A percentile compares a stretch with the other conserved stretches of the same genome.
These are phyloP conservation scores for Xylariaceae sp. DNA, from an alignment of 2,329 filamentous ascomycete species.

Conservation along the genomic window DNA sequence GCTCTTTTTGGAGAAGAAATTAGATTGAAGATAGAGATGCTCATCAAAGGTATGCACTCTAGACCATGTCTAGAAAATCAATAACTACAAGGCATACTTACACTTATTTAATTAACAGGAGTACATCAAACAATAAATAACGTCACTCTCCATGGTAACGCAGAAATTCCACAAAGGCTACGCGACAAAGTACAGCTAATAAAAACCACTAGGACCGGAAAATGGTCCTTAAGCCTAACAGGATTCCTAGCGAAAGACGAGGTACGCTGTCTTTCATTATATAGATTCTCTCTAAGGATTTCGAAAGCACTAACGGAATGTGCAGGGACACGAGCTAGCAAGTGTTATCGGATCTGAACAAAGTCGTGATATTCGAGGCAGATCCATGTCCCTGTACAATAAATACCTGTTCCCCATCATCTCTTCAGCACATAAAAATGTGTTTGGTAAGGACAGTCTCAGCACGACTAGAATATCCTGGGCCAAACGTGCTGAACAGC, in stretches of 20 bases:
- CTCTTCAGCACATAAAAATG: too few relatives aligned
- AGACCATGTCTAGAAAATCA: too few relatives aligned
- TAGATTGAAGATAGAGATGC: background rate
- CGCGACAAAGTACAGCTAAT: background rate
- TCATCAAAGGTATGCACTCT: slow-evolving; percentile 6
- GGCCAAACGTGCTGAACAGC: background rate
- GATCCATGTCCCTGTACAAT: background rate
- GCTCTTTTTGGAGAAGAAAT: background rate
- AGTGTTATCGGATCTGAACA: background rate
- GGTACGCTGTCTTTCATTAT: background rate
- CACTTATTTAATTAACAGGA: too few relatives aligned
- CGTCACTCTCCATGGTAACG: background rate
- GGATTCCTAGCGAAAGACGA: background rate
- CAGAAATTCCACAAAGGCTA: background rate
- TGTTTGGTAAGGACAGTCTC: too few relatives aligned
- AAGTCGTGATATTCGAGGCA: background rate
- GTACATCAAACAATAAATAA: background rate
- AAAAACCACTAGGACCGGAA: background rate
- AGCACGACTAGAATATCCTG: background rate
- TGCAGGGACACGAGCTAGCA: background rate
- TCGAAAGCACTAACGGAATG: background rate
- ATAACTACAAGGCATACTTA: too few relatives aligned
- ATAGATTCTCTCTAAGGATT: too few relatives aligned
- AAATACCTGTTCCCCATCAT: background rate
- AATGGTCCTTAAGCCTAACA: background rate